Conservation (phyloP, 2,329 filamentous ascomycete species). For the Domatiomyces catenatus region DNA sequence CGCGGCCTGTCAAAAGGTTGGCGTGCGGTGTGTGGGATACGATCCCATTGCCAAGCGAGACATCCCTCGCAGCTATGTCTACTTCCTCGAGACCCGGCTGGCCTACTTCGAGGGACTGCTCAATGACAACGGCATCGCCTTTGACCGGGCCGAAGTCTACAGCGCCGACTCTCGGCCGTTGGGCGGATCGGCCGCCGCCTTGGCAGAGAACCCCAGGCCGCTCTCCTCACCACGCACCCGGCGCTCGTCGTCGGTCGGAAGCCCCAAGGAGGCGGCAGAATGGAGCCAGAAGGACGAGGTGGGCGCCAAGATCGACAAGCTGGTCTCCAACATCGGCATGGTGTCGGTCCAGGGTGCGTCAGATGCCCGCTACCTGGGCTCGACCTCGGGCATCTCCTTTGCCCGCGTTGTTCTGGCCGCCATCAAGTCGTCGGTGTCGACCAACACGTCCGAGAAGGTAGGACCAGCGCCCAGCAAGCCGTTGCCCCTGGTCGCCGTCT, state of each 20-base stretch:
- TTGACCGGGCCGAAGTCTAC: constrained; percentile 55
- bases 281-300: constrained; percentile 34
- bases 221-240: constrained; percentile 4
- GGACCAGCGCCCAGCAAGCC: constrained; percentile 45
- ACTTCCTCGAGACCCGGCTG: constrained; percentile 78
- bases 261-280: constrained; percentile 18
- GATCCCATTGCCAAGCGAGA: constrained; percentile 93
- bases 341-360: constrained; percentile 63
- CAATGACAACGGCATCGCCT: constrained; percentile 51
- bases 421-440: constrained; percentile 58
- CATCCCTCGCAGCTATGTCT: constrained; percentile 85
- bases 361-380: constrained; percentile 67
- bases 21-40: constrained; percentile 81
- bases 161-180: constrained; percentile 31
- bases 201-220: constrained; percentile 15
- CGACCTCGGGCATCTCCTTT: constrained; percentile 83
- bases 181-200: constrained; percentile 4
- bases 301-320: constrained; percentile 46
- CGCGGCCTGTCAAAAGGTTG: constrained; percentile 82
- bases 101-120: constrained; percentile 69
- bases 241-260: constrained; percentile 12
- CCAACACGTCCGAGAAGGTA: constrained; percentile 46
- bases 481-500: constrained; percentile 33
- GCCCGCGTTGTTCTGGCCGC: constrained; percentile 87
- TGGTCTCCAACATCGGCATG: constrained; percentile 57